Evolutionary conservation across 108 stramenopile genomes (phyloP), one percentile per base, ranked within the genome.

Genomic region (Nannochloropsis gaditana): DNA sequence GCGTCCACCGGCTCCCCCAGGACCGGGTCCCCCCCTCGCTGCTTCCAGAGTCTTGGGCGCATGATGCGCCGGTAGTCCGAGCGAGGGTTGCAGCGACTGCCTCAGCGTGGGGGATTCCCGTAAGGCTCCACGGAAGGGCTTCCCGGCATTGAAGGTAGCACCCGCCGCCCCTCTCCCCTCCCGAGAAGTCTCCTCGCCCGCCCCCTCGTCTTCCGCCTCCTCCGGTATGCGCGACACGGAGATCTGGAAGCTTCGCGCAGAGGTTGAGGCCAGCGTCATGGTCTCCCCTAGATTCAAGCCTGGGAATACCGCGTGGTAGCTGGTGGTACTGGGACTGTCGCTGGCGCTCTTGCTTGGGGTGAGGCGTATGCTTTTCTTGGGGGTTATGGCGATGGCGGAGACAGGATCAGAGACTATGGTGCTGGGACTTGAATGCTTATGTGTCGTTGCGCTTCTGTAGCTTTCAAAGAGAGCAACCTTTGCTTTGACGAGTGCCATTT

Each of bases 171-270:
- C 59, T n/a, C 59, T 50, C 15, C 0, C 59, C 59, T 2, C 59
- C n/a, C n/a, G 19, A 8, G 15, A 4, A 15, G 19, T 8, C 59
- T 73, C 59, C 59, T 73, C 59, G 15, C 6, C 59, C 59, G 15
- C 59, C 59, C n/a, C 59, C 59, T 73, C 59, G n/a, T 73, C 59
- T 73, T 73, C 59, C 59, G 59, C 59, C 59, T 73, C 59, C 59
- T 73, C 59, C 19, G 59, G n/a, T n/a, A 73, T 73, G n/a, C 59
- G 59, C 15, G 59, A n/a, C 19, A 73, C n/a, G n/a, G 59, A n/a
- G 15, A 73, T 73, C 19, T n/a, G 15, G 6, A 73, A 73, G 6
- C n/a, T 73, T 15, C 59, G 59, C 59, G 59, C 59, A 15, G 8
- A n/a, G 15, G 59, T 73, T 31, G 31, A 31, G 31, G 31, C 31